Conservation (phyloP, 345 rosid species). For the Cardamine resedifolia region DNA sequence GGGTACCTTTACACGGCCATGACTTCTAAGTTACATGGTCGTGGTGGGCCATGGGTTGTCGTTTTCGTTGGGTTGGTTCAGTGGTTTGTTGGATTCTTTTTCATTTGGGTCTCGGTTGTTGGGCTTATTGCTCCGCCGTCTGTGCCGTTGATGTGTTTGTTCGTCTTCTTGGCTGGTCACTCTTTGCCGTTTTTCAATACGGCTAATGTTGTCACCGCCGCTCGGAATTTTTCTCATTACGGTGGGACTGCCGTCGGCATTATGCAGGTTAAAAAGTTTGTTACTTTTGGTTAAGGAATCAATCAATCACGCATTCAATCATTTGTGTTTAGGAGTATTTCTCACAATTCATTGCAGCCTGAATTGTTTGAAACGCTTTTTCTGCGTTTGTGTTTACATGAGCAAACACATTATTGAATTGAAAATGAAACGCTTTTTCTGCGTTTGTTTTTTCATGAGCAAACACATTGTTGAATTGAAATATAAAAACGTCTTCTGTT, state of each 20-base stretch:
- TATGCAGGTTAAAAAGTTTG: slow-evolving; percentile 57
- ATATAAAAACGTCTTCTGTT: neutral
- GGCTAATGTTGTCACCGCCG: slow-evolving; percentile 69
- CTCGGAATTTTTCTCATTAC: slow-evolving; percentile 59
- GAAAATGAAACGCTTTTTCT: neutral
- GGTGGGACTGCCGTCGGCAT: slow-evolving; percentile 88
- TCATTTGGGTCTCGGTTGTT: slow-evolving; percentile 83
- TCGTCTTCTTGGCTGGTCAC: slow-evolving; percentile 72
- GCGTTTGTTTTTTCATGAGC: neutral
- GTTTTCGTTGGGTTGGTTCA: slow-evolving; percentile 62
- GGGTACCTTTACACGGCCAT: slow-evolving; percentile 73
- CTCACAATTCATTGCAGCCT: neutral
- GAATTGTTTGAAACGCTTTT: neutral
- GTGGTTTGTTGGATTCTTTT: slow-evolving; percentile 67
- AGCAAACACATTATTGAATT: no score
- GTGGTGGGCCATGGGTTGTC: slow-evolving; percentile 78
- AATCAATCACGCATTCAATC: neutral
- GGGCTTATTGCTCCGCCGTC: slow-evolving; percentile 66
- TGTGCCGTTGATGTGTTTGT: slow-evolving; percentile 71
- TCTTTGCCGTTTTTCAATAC: slow-evolving; percentile 76
- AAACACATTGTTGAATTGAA: no score
- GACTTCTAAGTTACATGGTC: slow-evolving; percentile 32
- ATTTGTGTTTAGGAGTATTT: neutral
- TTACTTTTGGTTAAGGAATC: neutral
- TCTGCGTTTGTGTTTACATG: neutral